Conservation (phyloP, 2,329 filamentous ascomycete genomes). For the Fusarium sarcochroum region DNA sequence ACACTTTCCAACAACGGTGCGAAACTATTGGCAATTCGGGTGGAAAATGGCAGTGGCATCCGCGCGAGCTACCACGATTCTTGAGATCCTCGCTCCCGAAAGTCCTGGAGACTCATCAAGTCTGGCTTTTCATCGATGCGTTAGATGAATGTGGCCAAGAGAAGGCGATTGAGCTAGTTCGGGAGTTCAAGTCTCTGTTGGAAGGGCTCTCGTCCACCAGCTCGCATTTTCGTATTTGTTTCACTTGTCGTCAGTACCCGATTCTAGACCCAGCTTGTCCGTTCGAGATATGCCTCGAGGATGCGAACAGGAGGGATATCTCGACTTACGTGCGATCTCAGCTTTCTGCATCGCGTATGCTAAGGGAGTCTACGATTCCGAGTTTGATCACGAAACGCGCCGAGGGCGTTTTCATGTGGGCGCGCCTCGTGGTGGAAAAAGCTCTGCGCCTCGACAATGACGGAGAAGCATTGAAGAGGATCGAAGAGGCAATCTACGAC, state of each 20-base stretch:
- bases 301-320: slow-evolving; percentile 52
- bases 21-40: slow-evolving; percentile 23
- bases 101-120: slow-evolving; percentile 30
- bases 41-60: slow-evolving; percentile 49
- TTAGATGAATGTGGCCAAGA: slow-evolving; percentile 53
- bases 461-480: slow-evolving; percentile 23
- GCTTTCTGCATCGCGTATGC: slow-evolving; percentile 24
- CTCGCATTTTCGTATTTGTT: slow-evolving; percentile 47
- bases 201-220: slow-evolving; percentile 30
- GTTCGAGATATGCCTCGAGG: slow-evolving; percentile 49
- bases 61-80: slow-evolving; percentile 36
- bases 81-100: slow-evolving; percentile 41
- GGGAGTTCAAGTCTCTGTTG: slow-evolving; percentile 38
- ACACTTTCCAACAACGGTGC: slow-evolving; percentile 21
- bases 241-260: slow-evolving; percentile 53
- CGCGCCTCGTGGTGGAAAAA: slow-evolving; percentile 47
- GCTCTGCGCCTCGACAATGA: slow-evolving; percentile 31
- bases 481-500: slow-evolving; percentile 39
- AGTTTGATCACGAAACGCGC: slow-evolving; percentile 46
- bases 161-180: slow-evolving; percentile 37
- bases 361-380: slow-evolving; percentile 2
- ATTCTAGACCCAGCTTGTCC: slow-evolving; percentile 38
- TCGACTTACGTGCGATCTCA: slow-evolving; percentile 45
- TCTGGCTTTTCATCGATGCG: slow-evolving; percentile 54
- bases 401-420: slow-evolving; percentile 56